Evolutionary conservation across 768 basidiomycete species (phyloP), one percentile per base, ranked within the genome.

Genomic region (Boletales sp.): DNA sequence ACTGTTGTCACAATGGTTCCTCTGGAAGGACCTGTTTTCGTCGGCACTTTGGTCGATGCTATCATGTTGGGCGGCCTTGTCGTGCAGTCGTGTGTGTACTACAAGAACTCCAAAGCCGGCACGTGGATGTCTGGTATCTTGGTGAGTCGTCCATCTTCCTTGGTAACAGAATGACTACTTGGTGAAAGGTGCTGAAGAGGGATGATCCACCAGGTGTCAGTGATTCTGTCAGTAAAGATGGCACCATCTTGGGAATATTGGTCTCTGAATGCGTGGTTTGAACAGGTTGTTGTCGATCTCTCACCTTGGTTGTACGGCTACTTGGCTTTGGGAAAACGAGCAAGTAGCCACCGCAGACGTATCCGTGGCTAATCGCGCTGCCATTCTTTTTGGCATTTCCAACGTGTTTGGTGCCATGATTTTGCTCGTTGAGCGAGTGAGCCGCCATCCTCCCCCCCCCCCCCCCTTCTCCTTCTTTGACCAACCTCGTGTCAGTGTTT

Each of bases 61-160:
- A 32, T 58, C 41, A 41, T 64, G 48, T 47, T 66, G 2, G 63
- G 63, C 45, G 59, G 64, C 34, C 48, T 44, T 38, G 41, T 66
- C 33, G 49, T 66, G 34, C 63, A 64, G 46, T 59, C 57, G 7
- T 61, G 53, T 49, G 43, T 64, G 41, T 66, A 64, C 49, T 64
- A 50, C 62, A 57, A 52, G 14, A 64, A 57, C 36, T 41, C 54
- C 41, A 48, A 44, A 41, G 37, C 48, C 3, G 52, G 59, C 18
- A 6, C 30, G 17, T 61, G 59, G 57, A 36, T 39, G 12, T 34
- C 52, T 21, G 62, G 46, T 19, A 0, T 44, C 37, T 21, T 61
- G 55, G 63, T 64, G 30, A 59, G 63, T 55, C 28, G 19, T 40
- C 17, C 5, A 14, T 19, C 1, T 50, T 30, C 25, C 17, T 7